Evolutionary conservation across 129 eudicot species (phyloP), one percentile per base, ranked within the genome.

Genomic region (Oenanthe sinensis): DNA sequence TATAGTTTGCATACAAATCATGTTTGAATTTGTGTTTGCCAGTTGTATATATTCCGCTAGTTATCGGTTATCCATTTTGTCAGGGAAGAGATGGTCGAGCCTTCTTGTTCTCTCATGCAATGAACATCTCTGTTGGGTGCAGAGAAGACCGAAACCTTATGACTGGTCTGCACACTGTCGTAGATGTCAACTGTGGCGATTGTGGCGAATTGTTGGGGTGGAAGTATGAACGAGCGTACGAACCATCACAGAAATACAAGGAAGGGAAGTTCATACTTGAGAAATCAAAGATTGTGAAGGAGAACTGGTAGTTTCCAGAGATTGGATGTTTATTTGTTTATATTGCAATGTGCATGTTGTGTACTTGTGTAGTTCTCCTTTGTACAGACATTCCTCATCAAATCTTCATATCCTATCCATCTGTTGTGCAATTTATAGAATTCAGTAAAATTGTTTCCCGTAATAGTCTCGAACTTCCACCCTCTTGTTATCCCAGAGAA

Each of bases 261-360:
- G 81, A 80, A 78, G 87, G 89, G 48, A 86, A 83, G 82, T 45
- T 60, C 43, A 79, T 86, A 33, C 77, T 83, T n/a, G 83, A 68
- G 40, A 83, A 83, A 43, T 86, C 46, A 69, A 86, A 86, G 37
- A 81, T 79, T 74, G 76, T 75, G 40, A 70, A 78, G 67, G 84
- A 78, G 40, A 78, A 81, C 58, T 74, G 82, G 79, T 55, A 54
- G 48, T 71, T 42, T 4, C 20, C 54, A 26, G 13, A 72, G 47
- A 5, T 9, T 44, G 47, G 76, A 45, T 43, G 28, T 72, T 72
- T 13, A 8, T 42, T 71, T 40, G 52, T 71, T 42, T 71, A n/a
- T 43, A 42, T 17, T 72, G 54, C 54, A 42, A 72, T 44, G 16
- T 24, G 47, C 48, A 72, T 42, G 54, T n/a, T n/a, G 50, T 72